Evolutionary conservation across 176 grass and related monocot species (phyloP).

Genomic region (Triticum dicoccoides): DNA sequence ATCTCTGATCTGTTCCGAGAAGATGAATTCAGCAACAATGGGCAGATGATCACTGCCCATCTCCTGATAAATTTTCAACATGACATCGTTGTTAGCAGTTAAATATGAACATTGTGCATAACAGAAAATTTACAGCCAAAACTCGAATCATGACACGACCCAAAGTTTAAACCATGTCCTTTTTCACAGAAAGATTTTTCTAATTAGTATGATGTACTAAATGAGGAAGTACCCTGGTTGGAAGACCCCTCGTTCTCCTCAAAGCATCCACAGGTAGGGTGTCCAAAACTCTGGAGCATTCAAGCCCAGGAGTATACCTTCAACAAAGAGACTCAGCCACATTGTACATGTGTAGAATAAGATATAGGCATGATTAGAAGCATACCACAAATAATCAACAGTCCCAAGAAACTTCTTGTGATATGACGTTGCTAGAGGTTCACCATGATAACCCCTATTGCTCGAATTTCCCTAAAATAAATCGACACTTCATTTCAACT

Average conservation of each 20-base stretch:
- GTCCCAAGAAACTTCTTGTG: constrained; percentile 90
- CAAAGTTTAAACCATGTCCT: constrained; percentile 1
- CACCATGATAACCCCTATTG: constrained; percentile 66
- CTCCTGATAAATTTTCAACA: constrained; percentile 45
- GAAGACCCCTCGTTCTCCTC: constrained; percentile 61
- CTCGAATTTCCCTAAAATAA: constrained; percentile 63
- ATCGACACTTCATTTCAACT: constrained; percentile 11
- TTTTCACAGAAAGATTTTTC: not conserved
- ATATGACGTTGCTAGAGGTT: constrained; percentile 77
- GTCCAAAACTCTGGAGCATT: constrained; percentile 80
- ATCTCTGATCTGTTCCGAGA: constrained; percentile 21
- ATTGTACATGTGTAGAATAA: not conserved
- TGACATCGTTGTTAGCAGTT: not conserved
- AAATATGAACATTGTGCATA: not conserved
- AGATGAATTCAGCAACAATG: constrained; percentile 75
- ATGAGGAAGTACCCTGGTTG: constrained; percentile 58
- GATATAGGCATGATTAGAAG: constrained; percentile 1
- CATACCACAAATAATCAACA: constrained; percentile 92
- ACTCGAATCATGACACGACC: not conserved
- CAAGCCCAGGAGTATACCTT: constrained; percentile 77
- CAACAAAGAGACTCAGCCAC: constrained; percentile 18
- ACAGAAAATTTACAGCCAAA: not conserved
- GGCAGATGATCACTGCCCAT: constrained; percentile 87
- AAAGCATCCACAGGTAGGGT: constrained; percentile 51
- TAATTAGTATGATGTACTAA: not conserved